Conservation (phyloP, 2,329 filamentous ascomycete genomes). For the Aspergillus luchuensis region DNA sequence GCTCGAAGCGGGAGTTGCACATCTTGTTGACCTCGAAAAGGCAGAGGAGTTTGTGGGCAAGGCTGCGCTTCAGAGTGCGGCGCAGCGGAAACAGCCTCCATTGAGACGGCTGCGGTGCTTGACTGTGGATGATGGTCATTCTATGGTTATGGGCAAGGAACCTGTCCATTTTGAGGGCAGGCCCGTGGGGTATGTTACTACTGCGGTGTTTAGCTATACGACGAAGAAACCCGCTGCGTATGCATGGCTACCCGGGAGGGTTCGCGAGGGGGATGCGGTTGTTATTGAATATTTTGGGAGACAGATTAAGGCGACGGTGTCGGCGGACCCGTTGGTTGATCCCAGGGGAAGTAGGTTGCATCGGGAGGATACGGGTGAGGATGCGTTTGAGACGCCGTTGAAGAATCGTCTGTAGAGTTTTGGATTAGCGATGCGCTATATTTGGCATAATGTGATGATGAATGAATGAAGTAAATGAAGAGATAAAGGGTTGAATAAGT, state of each 20-base stretch:
- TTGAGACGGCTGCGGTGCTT: conserved; percentile 47
- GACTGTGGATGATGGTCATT: conserved; percentile 58
- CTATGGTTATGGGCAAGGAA: conserved; percentile 63
- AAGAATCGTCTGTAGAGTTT: not conserved
- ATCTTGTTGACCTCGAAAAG: conserved; percentile 49
- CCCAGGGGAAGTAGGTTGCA: conserved; percentile 42
- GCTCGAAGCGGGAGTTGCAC: conserved; percentile 59
- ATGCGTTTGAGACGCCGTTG: not conserved
- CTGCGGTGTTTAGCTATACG: conserved; percentile 62
- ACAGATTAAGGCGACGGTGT: conserved; percentile 57
- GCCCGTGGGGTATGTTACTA: conserved; percentile 61
- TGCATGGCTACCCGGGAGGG: conserved; percentile 55
- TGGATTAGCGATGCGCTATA: too few relatives aligned
- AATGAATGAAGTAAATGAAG: too few relatives aligned
- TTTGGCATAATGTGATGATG: too few relatives aligned
- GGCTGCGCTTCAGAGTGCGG: conserved; percentile 49
- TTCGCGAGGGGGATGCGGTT: conserved; percentile 53
- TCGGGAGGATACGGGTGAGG: conserved; percentile 6
- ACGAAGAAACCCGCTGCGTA: conserved; percentile 62
- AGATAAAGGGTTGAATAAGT: too few relatives aligned
- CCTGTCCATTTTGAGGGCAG: conserved; percentile 56
- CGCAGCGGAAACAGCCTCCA: conserved; percentile 41
- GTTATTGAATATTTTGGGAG: conserved; percentile 65
- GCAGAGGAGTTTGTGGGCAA: conserved; percentile 53
- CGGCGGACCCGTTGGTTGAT: conserved; percentile 53